Evolutionary conservation across 1,284 basidiomycete species (phyloP).

Genomic region (Microbotryum violaceum): DNA sequence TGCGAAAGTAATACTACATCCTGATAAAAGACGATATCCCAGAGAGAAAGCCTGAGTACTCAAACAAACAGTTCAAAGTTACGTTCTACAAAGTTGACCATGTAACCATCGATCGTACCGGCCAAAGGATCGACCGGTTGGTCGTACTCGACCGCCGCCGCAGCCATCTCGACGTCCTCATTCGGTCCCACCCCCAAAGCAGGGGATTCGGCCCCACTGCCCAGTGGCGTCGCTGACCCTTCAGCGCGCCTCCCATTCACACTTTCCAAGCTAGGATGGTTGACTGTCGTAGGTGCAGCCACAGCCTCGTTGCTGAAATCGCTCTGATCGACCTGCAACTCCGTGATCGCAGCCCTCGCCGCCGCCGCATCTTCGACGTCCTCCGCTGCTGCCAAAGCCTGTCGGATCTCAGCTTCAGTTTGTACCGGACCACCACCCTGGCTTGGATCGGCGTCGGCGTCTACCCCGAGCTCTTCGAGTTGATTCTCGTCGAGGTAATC

Average conservation of each 20-base stretch:
- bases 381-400: constrained; percentile 73
- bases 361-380: constrained; percentile 47
- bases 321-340: constrained; percentile 30
- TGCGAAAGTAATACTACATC: too few species aligned
- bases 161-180: background rate
- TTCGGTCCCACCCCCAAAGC: too few species aligned
- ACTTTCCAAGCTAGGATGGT: too few species aligned
- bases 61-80: constrained; percentile 65
- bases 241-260: too few species aligned
- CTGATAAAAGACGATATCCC: background rate
- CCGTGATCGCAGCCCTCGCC: constrained; percentile 37
- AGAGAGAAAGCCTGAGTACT: background rate
- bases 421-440: constrained; percentile 41
- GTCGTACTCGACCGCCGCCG: constrained; percentile 42
- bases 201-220: constrained; percentile 7
- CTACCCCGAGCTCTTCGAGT: constrained; percentile 30
- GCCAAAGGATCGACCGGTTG: constrained; percentile 51
- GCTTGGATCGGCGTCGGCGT: constrained; percentile 39
- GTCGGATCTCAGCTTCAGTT: constrained; percentile 48
- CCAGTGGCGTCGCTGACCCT: constrained; percentile 5
- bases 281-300: constrained; percentile 29
- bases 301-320: constrained; percentile 35
- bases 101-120: constrained; percentile 75
- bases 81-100: constrained; percentile 65
- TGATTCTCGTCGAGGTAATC: constrained; percentile 57